Percentiles rank a stretch among this genome's conserved stretches.
These are phyloP conservation scores for Wolfiporia cocos DNA, from an alignment of 1,284 basidiomycete species.

Conservation along the genomic window DNA sequence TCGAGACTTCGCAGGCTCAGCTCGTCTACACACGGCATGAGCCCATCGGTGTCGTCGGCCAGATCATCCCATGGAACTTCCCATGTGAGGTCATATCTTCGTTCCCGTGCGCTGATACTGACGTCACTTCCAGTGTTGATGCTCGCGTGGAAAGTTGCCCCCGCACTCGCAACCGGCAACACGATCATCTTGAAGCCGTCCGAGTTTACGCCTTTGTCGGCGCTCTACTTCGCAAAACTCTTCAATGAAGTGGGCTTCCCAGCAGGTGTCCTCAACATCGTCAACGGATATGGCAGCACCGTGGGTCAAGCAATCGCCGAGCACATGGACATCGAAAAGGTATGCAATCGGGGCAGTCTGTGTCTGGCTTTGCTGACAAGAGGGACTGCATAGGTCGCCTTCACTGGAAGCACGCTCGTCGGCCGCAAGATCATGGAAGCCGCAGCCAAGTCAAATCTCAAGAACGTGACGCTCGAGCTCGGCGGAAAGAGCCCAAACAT, in stretches of 20 bases:
- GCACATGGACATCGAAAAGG: constrained; percentile 66
- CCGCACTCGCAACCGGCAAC: constrained; percentile 84
- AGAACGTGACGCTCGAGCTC: constrained; percentile 87
- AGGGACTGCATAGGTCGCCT: constrained; percentile 43
- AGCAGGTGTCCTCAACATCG: constrained; percentile 67
- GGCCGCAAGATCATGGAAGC: constrained; percentile 85
- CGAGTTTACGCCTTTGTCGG: constrained; percentile 86
- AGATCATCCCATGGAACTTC: constrained; percentile 84
- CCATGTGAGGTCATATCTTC: constrained; percentile 37
- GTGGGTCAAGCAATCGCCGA: constrained; percentile 58
- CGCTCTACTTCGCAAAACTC: constrained; percentile 51
- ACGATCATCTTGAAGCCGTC: constrained; percentile 83
- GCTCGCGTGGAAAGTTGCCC: constrained; percentile 80
- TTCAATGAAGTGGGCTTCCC: constrained; percentile 55
- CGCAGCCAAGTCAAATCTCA: constrained; percentile 81
- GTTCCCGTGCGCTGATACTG: background rate
- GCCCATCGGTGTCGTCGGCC: constrained; percentile 86
- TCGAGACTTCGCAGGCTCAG: constrained; percentile 71
- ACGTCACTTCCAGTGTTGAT: constrained; percentile 48
- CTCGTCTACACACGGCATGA: constrained; percentile 85
- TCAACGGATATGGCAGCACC: constrained; percentile 59
- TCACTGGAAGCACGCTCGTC: constrained; percentile 74
- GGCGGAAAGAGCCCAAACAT: constrained; percentile 89
- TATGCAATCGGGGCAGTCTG: too few species aligned
- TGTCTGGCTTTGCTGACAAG: too few species aligned